Evolutionary conservation across 352 stramenopile genomes (phyloP).

Genomic region (Phytophthora citrophthora): DNA sequence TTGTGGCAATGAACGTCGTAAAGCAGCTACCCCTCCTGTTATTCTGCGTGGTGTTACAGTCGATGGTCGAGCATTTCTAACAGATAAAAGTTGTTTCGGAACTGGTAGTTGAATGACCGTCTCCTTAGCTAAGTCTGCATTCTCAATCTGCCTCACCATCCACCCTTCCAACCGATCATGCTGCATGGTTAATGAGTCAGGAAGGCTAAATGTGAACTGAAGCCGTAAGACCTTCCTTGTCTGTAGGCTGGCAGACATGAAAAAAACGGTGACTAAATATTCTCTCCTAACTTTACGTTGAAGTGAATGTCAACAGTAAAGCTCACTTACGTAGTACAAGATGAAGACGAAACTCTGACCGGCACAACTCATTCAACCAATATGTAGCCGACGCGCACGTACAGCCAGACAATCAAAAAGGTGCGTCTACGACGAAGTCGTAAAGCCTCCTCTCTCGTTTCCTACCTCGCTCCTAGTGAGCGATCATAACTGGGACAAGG

Average conservation of each 20-base stretch:
- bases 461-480: slow-evolving; percentile 37
- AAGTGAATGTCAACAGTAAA: slow-evolving; percentile 11
- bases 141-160: slow-evolving; percentile 78
- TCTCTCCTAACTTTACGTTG: slow-evolving; percentile 25
- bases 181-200: slow-evolving; percentile 49
- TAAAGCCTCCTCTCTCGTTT: slow-evolving; percentile 36
- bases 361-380: slow-evolving; percentile 39
- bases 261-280: slow-evolving; percentile 25
- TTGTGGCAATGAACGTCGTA: slow-evolving; percentile 14
- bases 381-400: slow-evolving; percentile 30
- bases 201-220: slow-evolving; percentile 12
- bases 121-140: slow-evolving; percentile 70
- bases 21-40: slow-evolving; percentile 11
- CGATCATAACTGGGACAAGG: slow-evolving; percentile 33
- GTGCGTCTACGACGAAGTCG: slow-evolving; percentile 13
- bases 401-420: slow-evolving; percentile 42
- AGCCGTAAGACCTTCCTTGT: not conserved
- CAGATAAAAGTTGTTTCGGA: slow-evolving; percentile 3
- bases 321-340: not conserved
- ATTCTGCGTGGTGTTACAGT: slow-evolving; percentile 10
- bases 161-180: slow-evolving; percentile 73
- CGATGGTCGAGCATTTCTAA: slow-evolving; percentile 2
- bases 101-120: slow-evolving; percentile 66
- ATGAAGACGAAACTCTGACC: slow-evolving; percentile 6
- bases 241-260: not conserved